Base-by-base conservation (phyloP, 2,329 filamentous ascomycete species). In the Clonostachys rhizophaga region DNA sequence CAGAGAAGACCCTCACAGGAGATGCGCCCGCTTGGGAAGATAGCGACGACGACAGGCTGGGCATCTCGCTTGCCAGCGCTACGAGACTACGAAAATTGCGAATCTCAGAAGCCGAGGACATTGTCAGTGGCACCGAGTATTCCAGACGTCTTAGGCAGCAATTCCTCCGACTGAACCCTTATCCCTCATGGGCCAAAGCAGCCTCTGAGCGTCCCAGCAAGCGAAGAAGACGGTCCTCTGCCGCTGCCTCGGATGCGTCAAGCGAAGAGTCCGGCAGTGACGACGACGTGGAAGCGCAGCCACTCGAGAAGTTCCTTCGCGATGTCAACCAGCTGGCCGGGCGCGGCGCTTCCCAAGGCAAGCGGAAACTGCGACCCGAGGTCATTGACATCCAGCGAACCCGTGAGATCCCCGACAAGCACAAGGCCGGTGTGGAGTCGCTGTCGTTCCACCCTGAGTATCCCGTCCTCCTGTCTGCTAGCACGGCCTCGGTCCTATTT, bases 41-140 rank as follows among this genome's bases (percentile, higher is more conserved):
- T 63, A 97, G 91, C 65, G 94, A 99, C 58, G 94, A 99, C 61
- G 94, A 97, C 61, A 81, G 89, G 46, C 72, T 96, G 52, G 81
- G 83, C 7, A 78, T 99, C 43, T 97, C 92, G 13, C 76, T 99
- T 37, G 87, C 89, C 5, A 79, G 82, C 24, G 83, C 86, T 41
- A 80, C 83, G 43, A 80, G 88, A 53, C 66, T 96, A 61, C 82
- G 91, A 54, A 97, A 97, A 67, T 74, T 99, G 52, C 81, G 94
- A 51, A 74, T 84, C 44, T 85, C 83, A 3, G 90, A 92, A 60
- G 81, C 79, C 2, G 94, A 99, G 59, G 94, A 99, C 63, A 63
- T 95, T 11, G 81, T 99, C 52, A 89, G 73, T 55, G 94, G 94
- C 43, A 84, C 82, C 51, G 92, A 96, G 64, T 99, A 99, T 66